phyloP scores from a whole-genome alignment of 768 basidiomycete species.

The Cantharellus anzutake region DNA sequence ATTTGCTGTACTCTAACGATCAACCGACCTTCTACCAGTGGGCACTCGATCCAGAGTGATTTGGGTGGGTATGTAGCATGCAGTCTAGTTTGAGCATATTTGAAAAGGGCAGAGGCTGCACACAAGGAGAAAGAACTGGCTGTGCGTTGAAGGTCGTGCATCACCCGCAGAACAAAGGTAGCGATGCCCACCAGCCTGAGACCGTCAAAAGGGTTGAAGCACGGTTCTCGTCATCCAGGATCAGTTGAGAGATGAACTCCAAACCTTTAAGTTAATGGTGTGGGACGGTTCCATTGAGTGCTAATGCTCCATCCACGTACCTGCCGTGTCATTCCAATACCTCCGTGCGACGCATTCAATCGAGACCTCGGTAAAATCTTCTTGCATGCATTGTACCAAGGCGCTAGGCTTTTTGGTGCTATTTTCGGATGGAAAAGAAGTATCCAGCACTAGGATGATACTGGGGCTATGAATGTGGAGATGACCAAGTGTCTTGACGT shows the following conservation, averaged over 20 bases:
- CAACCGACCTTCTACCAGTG: constrained; percentile 39
- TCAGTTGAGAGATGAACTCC: constrained; percentile 59
- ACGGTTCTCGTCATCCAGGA: constrained; percentile 63
- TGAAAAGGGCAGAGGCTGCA: constrained; percentile 73
- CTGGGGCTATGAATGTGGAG: constrained; percentile 59
- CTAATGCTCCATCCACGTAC: constrained; percentile 19
- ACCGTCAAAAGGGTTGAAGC: constrained; percentile 62
- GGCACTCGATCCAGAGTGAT: constrained; percentile 57
- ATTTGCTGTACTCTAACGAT: background rate
- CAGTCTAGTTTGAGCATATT: constrained; percentile 50
- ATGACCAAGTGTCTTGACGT: constrained; percentile 74
- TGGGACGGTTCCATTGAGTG: constrained; percentile 3
- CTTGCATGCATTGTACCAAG: constrained; percentile 50
- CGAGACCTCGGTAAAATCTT: constrained; percentile 49
- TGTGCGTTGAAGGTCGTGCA: background rate
- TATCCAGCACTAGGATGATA: constrained; percentile 66
- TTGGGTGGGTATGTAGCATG: constrained; percentile 49
- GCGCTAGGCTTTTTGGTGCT: constrained; percentile 21
- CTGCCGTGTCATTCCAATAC: constrained; percentile 74
- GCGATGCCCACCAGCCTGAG: constrained; percentile 45
- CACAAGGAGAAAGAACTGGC: constrained; percentile 75
- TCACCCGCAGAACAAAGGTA: background rate
- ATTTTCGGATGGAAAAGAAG: constrained; percentile 14
- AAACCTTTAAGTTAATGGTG: constrained; percentile 29
- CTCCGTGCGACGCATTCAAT: constrained; percentile 55